Base-by-base conservation (phyloP, 2,329 filamentous ascomycete species). In the Cercospora sojina region DNA sequence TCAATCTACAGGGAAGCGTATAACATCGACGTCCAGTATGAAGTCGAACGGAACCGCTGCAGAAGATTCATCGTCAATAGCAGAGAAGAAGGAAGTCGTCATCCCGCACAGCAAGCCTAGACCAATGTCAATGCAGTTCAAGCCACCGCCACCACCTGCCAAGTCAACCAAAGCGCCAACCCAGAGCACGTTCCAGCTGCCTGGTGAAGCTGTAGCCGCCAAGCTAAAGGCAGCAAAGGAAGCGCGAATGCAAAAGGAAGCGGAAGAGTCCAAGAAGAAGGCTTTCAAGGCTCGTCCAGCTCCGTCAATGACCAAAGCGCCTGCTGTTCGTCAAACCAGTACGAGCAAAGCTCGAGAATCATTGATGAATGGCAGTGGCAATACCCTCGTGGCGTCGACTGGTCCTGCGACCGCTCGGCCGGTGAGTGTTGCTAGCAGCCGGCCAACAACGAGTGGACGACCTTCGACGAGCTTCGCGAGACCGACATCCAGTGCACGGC, bases 131-230 rank as follows among this genome's bases (percentile, higher is more conserved):
- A 76, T 80, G 73, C 80, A 76, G 65, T 86, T 82, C 70, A 83
- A 78, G 27, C 81, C 77, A 8, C 82, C 79, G 43, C 79, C 80
- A 5, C 79, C 80, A 13, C 80, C 80, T 16, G 73, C 78, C 8
- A 86, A 84, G 70, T 85, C 83, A 1, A 77, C 77, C 23, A 85
- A 83, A 69, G 77, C 83, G 13, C 82, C 82, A 0, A 86, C 84
- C 0, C 80, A 75, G 59, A 74, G 83, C 7, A 83, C 77, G 3
- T 86, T 86, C 71, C 77, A 81, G 56, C 78, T 86, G 0, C 84
- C 84, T 0, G 84, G 84, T 16, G 84, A 86, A 69, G 82, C 79
- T 13, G 77, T 85, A 4, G 83, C 84, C 2, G 83, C 83, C 4
- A 85, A 83, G 69, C 74, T 85, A n/a, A 85, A 82, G 71, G 83